A percentile compares a stretch with the other conserved stretches of the same genome.
Conservation (phyloP, 805 yeast genomes). For the Candida ovalis region DNA sequence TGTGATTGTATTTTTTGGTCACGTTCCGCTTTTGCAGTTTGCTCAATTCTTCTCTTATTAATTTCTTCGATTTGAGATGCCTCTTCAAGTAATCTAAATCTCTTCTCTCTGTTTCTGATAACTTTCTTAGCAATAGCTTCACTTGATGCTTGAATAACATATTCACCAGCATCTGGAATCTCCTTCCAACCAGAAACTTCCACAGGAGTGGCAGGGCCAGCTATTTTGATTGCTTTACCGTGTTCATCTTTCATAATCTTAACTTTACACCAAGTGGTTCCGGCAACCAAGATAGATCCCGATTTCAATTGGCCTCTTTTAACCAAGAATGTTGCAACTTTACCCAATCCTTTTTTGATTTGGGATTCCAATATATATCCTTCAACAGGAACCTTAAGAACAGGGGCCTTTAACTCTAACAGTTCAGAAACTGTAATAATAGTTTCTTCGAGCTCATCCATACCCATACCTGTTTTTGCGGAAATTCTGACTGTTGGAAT, state of each 20-base stretch:
- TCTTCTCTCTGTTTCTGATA: slow-evolving; percentile 55
- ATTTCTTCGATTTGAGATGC: slow-evolving; percentile 63
- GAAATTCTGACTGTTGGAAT: slow-evolving; percentile 84
- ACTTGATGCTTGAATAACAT: slow-evolving; percentile 67
- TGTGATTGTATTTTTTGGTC: slow-evolving; percentile 55
- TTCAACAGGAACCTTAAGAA: slow-evolving; percentile 52
- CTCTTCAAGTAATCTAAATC: slow-evolving; percentile 51
- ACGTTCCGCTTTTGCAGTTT: slow-evolving; percentile 46
- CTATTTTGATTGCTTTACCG: slow-evolving; percentile 59
- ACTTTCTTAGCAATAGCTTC: slow-evolving; percentile 78
- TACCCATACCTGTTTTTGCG: slow-evolving; percentile 85
- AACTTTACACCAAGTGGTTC: slow-evolving; percentile 82
- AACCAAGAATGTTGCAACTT: slow-evolving; percentile 79
- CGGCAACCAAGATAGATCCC: slow-evolving; percentile 80
- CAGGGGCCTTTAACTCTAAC: slow-evolving; percentile 67
- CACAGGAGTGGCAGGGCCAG: slow-evolving; percentile 86
- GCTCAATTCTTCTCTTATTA: slow-evolving; percentile 62
- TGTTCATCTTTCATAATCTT: slow-evolving; percentile 71
- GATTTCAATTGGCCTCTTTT: slow-evolving; percentile 70
- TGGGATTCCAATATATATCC: slow-evolving; percentile 91
- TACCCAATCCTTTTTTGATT: slow-evolving; percentile 77
- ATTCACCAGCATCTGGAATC: slow-evolving; percentile 88
- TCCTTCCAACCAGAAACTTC: slow-evolving; percentile 94
- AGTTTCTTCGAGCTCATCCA: slow-evolving; percentile 87
- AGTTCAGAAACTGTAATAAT: slow-evolving; percentile 81